Percentiles rank a stretch among this genome's conserved stretches.
Conservation (phyloP, 805 yeast species). For the Candida chilensis region DNA sequence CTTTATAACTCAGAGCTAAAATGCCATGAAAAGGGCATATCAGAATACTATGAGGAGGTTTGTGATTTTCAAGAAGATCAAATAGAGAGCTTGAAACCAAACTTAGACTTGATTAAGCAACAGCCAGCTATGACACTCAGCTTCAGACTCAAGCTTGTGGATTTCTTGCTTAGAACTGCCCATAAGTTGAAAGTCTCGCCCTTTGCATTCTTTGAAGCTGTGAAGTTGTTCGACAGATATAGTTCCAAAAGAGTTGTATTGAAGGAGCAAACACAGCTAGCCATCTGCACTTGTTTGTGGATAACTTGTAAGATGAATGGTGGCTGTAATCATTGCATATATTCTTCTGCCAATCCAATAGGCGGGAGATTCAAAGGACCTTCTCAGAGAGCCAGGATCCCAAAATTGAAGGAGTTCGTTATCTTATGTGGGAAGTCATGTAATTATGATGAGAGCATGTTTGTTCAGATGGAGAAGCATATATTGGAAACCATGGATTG, state of each 20-base stretch:
- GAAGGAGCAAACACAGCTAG: slow-evolving; percentile 81
- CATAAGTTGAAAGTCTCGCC: slow-evolving; percentile 56
- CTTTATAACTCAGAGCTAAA: slow-evolving; percentile 40
- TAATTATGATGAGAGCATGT: slow-evolving; percentile 51
- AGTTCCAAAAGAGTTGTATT: slow-evolving; percentile 81
- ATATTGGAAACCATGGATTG: slow-evolving; percentile 63
- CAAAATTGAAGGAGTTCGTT: slow-evolving; percentile 63
- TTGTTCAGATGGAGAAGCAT: slow-evolving; percentile 72
- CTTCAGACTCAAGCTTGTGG: slow-evolving; percentile 68
- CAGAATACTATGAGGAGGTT: slow-evolving; percentile 47
- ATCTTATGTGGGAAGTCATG: slow-evolving; percentile 59
- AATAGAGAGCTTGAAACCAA: slow-evolving; percentile 32
- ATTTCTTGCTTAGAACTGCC: slow-evolving; percentile 70
- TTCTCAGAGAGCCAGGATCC: slow-evolving; percentile 67
- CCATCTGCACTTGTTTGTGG: slow-evolving; percentile 91
- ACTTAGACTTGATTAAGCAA: slow-evolving; percentile 51
- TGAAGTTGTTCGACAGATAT: slow-evolving; percentile 81
- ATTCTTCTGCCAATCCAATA: slow-evolving; percentile 33
- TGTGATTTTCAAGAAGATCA: slow-evolving; percentile 22
- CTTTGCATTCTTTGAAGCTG: slow-evolving; percentile 57
- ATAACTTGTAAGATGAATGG: slow-evolving; percentile 80
- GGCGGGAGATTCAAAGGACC: slow-evolving; percentile 63
- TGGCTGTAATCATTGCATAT: slow-evolving; percentile 61
- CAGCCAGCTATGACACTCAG: slow-evolving; percentile 82
- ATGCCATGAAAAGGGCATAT: slow-evolving; percentile 32